Conservation (phyloP, 1,139 yeast species). For the Entelexis sorbosivorans region DNA sequence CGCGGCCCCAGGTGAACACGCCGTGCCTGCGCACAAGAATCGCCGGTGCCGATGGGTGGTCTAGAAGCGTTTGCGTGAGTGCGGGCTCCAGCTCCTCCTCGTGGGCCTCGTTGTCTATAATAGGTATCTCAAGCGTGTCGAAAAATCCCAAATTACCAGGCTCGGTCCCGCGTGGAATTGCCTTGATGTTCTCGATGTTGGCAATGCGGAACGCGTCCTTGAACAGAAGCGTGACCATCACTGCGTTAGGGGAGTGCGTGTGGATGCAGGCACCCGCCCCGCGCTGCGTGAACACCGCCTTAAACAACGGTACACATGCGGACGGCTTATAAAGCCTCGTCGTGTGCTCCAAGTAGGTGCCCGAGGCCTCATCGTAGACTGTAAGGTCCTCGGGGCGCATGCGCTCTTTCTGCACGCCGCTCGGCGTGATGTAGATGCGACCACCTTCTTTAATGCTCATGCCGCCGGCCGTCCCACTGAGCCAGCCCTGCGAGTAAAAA, state of each 20-base stretch:
- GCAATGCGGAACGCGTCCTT: conserved; percentile 46
- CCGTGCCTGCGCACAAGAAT: conserved; percentile 90
- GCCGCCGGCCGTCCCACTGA: conserved; percentile 95
- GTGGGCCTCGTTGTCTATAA: conserved; percentile 79
- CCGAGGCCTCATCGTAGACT: conserved; percentile 51
- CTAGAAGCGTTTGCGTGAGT: conserved; percentile 49
- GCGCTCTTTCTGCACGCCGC: conserved; percentile 90
- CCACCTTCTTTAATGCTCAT: conserved; percentile 62
- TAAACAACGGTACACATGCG: conserved; percentile 83
- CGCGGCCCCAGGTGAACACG: conserved; percentile 89
- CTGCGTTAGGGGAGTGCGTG: conserved; percentile 84
- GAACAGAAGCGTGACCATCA: conserved; percentile 62
- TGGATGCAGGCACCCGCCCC: conserved; percentile 90
- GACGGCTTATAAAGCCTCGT: conserved; percentile 58
- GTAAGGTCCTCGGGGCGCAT: conserved; percentile 75
- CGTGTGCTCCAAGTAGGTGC: conserved; percentile 52
- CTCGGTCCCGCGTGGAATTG: conserved; percentile 59
- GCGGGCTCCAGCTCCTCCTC: conserved; percentile 70
- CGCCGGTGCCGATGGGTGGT: conserved; percentile 71
- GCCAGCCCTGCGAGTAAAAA: conserved; percentile 80
- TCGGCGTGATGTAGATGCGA: conserved; percentile 70
- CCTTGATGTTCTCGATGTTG: conserved; percentile 86
- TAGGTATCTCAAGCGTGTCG: conserved; percentile 73
- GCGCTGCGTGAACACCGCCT: conserved; percentile 61
- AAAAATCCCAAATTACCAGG: conserved; percentile 62